phyloP scores from a whole-genome alignment of 2,329 filamentous ascomycete species.

The Acrocalymma vagum region DNA sequence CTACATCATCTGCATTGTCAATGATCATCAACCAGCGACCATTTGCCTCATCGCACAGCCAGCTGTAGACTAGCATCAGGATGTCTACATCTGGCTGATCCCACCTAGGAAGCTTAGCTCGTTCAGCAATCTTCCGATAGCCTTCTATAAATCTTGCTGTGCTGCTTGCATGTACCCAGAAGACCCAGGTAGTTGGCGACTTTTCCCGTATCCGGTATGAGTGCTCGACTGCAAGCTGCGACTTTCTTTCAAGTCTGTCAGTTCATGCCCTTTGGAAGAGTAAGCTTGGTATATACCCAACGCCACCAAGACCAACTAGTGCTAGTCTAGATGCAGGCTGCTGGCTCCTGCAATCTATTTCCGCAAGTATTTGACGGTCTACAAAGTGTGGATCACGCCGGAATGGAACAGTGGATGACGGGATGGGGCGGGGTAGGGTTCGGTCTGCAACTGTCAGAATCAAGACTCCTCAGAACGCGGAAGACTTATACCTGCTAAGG shows the following conservation, averaged over 20 bases:
- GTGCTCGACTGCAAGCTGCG: conserved; percentile 27
- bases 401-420: conserved; percentile 20
- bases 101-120: conserved; percentile 10
- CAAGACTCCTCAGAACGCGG: conserved; percentile 1
- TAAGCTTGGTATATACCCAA: conserved; percentile 19
- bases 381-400: conserved; percentile 31
- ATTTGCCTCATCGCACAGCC: conserved; percentile 21
- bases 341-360: conserved; percentile 21
- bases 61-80: conserved; percentile 16
- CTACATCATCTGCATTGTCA: conserved; percentile 31
- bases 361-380: conserved; percentile 17
- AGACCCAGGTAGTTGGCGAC: conserved; percentile 18
- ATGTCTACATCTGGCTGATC: conserved; percentile 17
- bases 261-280: not conserved
- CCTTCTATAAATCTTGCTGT: conserved; percentile 14
- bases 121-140: conserved; percentile 22
- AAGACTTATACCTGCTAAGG: not conserved
- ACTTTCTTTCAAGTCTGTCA: conserved; percentile 17
- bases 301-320: conserved; percentile 31
- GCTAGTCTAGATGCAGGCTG: conserved; percentile 23
- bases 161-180: conserved; percentile 24
- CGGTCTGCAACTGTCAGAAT: conserved; percentile 3
- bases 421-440: conserved; percentile 6
- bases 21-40: conserved; percentile 27
- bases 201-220: conserved; percentile 9